Base-by-base conservation (phyloP, 2,329 filamentous ascomycete species). In the Pestalotiopsis sp. region DNA sequence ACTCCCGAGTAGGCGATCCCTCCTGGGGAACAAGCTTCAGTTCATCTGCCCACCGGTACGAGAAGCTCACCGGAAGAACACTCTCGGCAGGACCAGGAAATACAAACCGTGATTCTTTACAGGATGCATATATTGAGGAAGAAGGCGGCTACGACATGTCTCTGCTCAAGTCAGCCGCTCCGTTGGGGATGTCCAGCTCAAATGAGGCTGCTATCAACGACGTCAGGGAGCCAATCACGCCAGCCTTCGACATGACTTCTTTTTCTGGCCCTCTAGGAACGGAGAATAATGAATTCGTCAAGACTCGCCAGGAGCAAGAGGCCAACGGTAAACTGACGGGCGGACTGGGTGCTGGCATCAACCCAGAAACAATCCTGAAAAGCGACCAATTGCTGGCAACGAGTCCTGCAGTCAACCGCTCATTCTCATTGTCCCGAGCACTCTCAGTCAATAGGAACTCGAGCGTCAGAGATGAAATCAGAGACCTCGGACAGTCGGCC, bases 291-390 rank as follows among this genome's bases (percentile, higher is more conserved):
- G 81, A 76, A 4, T 87, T 87, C 64, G 70, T 85, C 56, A 81
- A 76, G 69, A 79, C 78, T 2, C 73, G 87, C 14, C 85, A 87
- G 72, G 79, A 82, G 56, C 83, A 87, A 70, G 88, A 90, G 73
- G 84, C 87, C 1, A 82, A 78, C 7, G 88, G 88, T 1, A 82
- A 80, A 45, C 77, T 91, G 31, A 90, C 87, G 0, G 86, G 87
- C n/a, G 89, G 88, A 0, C 73, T 91, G 12, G 88, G 89, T 1
- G 78, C 80, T 41, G 89, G 88, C 2, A 85, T 87, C 70, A 81
- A 77, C 31, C 82, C 87, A 0, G 81, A 84, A 31, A 77, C 81
- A 3, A 84, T 76, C 2, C 78, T 91, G 20, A 84, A 78, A 25
- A 83, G 85, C 72, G 82, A 82, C 0, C 84, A 88, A n/a, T 79